phyloP scores from a whole-genome alignment of 106 monocot genomes.

The Cymbidium sinense region DNA sequence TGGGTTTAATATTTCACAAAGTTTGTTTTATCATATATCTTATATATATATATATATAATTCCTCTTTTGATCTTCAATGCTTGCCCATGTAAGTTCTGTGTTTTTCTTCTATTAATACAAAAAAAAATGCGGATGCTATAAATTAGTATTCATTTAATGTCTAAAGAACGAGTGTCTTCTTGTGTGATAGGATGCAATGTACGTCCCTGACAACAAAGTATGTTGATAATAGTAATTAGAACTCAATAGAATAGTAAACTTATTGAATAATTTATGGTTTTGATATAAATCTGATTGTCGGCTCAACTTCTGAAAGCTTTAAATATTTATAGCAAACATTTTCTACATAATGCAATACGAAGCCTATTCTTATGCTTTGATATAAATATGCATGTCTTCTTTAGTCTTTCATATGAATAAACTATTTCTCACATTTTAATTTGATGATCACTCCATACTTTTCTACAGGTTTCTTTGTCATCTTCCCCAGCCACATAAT shows the following conservation, averaged over 20 bases:
- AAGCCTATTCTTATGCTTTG: background rate
- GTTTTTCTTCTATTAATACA: background rate
- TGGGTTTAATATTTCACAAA: constrained; percentile 2
- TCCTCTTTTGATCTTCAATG: background rate
- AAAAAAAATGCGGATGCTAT: background rate
- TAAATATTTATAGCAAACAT: background rate
- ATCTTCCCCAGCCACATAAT: background rate
- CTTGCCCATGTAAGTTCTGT: background rate
- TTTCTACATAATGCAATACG: background rate
- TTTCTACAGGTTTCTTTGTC: background rate
- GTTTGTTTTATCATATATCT: background rate
- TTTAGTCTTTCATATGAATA: background rate
- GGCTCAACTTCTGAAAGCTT: background rate
- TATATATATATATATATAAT: background rate
- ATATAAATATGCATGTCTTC: background rate
- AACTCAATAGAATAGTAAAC: background rate
- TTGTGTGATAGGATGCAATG: background rate
- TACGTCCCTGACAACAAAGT: background rate
- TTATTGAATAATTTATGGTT: background rate
- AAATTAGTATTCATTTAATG: background rate
- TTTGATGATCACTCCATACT: background rate
- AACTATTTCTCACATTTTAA: background rate
- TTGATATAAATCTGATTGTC: background rate
- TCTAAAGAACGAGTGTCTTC: background rate
- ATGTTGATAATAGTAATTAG: background rate